Conservation (phyloP, 2,329 filamentous ascomycete species). For the Colletotrichum abscissum region DNA sequence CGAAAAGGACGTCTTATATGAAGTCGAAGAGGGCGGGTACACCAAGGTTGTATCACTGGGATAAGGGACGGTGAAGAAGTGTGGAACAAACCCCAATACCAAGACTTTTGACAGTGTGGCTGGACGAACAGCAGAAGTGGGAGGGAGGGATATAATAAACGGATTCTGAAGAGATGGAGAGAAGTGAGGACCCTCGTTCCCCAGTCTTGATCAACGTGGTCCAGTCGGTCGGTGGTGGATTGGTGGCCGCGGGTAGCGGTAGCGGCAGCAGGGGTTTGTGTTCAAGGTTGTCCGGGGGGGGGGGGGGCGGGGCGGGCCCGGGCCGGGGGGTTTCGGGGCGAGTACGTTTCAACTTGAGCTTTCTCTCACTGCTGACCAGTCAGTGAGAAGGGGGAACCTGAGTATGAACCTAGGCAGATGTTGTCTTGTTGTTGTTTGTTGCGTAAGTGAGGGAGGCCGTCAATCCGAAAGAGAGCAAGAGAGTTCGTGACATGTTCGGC, state of each 20-base stretch:
- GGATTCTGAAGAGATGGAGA: conserved; percentile 7
- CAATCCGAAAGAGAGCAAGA: neutral
- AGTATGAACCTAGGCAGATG: too few species aligned
- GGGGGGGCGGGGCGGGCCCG: conserved; percentile 11
- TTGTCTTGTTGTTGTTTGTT: neutral
- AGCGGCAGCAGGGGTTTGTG: neutral
- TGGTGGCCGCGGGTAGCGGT: neutral
- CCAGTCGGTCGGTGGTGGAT: neutral
- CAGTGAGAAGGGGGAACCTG: neutral
- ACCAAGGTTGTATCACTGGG: neutral
- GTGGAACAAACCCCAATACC: conserved; percentile 21
- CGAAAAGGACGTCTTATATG: neutral
- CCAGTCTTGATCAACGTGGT: conserved; percentile 13
- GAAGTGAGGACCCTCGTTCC: conserved; percentile 10
- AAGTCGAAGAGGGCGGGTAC: neutral
- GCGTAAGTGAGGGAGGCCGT: neutral
- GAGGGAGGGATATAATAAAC: neutral
- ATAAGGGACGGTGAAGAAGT: conserved; percentile 3
- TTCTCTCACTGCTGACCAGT: neutral
- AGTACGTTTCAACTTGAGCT: conserved; percentile 31
- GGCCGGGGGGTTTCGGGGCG: conserved; percentile 20
- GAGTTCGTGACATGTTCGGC: conserved; percentile 1
- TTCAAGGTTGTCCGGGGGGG: neutral
- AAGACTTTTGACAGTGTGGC: neutral
- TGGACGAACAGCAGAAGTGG: neutral